Base-by-base conservation (phyloP, 2,329 filamentous ascomycete genomes). In the Arthrobotrys conoides region DNA sequence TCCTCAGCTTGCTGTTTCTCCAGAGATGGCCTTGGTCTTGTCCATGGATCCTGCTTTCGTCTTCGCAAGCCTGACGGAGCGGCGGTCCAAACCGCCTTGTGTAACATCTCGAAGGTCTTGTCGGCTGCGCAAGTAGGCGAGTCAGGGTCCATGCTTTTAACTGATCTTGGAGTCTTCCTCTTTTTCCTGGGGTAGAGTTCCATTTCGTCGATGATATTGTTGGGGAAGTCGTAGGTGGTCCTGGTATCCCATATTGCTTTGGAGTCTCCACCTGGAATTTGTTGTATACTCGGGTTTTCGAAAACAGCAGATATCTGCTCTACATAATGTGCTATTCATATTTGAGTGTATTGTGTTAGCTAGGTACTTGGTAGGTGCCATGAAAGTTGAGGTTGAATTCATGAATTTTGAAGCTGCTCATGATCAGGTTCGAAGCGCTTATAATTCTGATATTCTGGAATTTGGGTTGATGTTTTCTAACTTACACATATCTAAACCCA, bases 181-280 rank as follows among this genome's bases (percentile, higher is more conserved):
- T 77, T 77, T 41, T 77, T 77, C 41, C 73, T 71, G 3, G 73
- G 73, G 20, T 71, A 77, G 20, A 77, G 49, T 41, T 77, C 73
- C 36, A 36, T 55, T 61, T 77, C 73, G 22, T 77, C 73, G 61
- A 77, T 77, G 6, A 77, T 61, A 71, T 77, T 77, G 46, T 77
- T 77, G 1, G 73, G 73, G 48, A 77, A 77, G 55, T 77, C 73
- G 67, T 55, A 77, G 5, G 67, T 77, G 44, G 73, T 77, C 67
- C 73, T 71, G 44, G 73, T 77, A 53, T 77, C 73, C 73, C 73
- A 77, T 41, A 77, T 77, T 30, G 73, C 73, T 41, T 77, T 77
- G 16, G 61, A 61, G 53, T 71, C 61, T 20, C 61, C 67, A 10
- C 73, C 73, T 36, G 73, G 73, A 22, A 77, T 77, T 3, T 77